Conservation (phyloP, 805 yeast genomes). For the Komagataella populi region DNA sequence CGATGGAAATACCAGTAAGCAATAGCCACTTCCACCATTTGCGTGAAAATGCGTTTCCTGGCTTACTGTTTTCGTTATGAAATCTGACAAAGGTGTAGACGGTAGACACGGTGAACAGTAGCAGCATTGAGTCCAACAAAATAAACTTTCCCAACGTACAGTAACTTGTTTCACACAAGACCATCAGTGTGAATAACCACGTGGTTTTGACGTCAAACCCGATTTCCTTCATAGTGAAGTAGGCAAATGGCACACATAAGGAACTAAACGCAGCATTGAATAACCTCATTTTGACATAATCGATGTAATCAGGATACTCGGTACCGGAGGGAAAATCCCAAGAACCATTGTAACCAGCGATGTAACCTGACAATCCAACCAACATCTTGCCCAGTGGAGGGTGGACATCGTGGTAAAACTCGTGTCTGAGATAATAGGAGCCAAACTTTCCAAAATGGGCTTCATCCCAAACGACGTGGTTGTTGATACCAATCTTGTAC, state of each 20-base stretch:
- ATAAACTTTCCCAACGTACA: slow-evolving; percentile 82
- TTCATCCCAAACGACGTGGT: slow-evolving; percentile 90
- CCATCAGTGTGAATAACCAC: slow-evolving; percentile 74
- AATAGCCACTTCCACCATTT: slow-evolving; percentile 93
- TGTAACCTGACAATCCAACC: slow-evolving; percentile 62
- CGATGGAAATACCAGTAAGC: slow-evolving; percentile 64
- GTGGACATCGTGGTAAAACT: slow-evolving; percentile 77
- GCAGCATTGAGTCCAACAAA: slow-evolving; percentile 79
- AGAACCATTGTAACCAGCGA: slow-evolving; percentile 80
- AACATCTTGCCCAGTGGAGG: slow-evolving; percentile 81
- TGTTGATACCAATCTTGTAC: slow-evolving; percentile 58
- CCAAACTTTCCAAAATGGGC: slow-evolving; percentile 92
- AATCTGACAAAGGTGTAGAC: slow-evolving; percentile 60
- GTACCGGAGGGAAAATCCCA: slow-evolving; percentile 83
- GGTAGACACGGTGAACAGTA: slow-evolving; percentile 81
- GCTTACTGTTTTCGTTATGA: slow-evolving; percentile 41
- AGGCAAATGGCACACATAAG: slow-evolving; percentile 76
- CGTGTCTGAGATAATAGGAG: slow-evolving; percentile 64
- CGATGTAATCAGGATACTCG: slow-evolving; percentile 60
- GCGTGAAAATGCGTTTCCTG: slow-evolving; percentile 37
- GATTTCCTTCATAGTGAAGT: slow-evolving; percentile 63
- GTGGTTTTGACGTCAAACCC: slow-evolving; percentile 60
- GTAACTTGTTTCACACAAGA: slow-evolving; percentile 68
- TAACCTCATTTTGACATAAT: slow-evolving; percentile 75
- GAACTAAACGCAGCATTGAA: slow-evolving; percentile 81